phyloP scores from a whole-genome alignment of 2,329 filamentous ascomycete genomes.

The Penicillium brevicompactum region DNA sequence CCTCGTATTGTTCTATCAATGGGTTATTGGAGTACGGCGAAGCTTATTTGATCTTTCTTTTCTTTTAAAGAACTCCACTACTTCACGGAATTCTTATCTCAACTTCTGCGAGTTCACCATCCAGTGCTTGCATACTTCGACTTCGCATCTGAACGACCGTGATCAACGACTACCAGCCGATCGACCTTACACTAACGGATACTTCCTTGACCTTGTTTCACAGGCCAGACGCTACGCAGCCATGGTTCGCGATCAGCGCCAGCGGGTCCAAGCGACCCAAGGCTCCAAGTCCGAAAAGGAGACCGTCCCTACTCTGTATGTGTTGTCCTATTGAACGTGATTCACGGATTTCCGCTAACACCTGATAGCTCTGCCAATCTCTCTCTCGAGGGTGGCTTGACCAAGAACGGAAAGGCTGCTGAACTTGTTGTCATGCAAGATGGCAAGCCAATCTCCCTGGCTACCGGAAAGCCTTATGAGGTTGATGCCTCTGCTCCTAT shows the following conservation, averaged over 20 bases:
- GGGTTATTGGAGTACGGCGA: slow-evolving; percentile 65
- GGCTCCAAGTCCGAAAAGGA: slow-evolving; percentile 41
- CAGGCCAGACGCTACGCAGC: slow-evolving; percentile 89
- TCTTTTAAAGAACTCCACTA: slow-evolving; percentile 69
- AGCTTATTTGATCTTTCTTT: slow-evolving; percentile 60
- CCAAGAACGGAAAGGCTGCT: slow-evolving; percentile 77
- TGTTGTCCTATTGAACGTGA: not conserved
- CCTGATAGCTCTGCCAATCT: slow-evolving; percentile 58
- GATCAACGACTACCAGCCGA: slow-evolving; percentile 84
- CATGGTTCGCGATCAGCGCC: slow-evolving; percentile 75
- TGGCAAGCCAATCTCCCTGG: slow-evolving; percentile 77
- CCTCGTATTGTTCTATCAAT: slow-evolving; percentile 28
- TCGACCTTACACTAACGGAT: slow-evolving; percentile 90
- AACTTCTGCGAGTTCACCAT: slow-evolving; percentile 90
- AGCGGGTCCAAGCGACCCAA: slow-evolving; percentile 62
- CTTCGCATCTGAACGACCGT: slow-evolving; percentile 80
- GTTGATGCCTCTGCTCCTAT: slow-evolving; percentile 40
- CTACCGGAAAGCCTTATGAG: slow-evolving; percentile 67
- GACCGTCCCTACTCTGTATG: slow-evolving; percentile 43
- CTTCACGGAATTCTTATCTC: slow-evolving; percentile 74
- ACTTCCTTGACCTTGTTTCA: slow-evolving; percentile 94
- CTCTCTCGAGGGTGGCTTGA: slow-evolving; percentile 77
- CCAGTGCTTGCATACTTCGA: slow-evolving; percentile 84
- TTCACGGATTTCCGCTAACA: slow-evolving; percentile 6
- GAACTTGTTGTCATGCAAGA: slow-evolving; percentile 77